Evolutionary conservation across 2,329 filamentous ascomycete species (phyloP).

Genomic region (Biscogniauxia mediterranea): DNA sequence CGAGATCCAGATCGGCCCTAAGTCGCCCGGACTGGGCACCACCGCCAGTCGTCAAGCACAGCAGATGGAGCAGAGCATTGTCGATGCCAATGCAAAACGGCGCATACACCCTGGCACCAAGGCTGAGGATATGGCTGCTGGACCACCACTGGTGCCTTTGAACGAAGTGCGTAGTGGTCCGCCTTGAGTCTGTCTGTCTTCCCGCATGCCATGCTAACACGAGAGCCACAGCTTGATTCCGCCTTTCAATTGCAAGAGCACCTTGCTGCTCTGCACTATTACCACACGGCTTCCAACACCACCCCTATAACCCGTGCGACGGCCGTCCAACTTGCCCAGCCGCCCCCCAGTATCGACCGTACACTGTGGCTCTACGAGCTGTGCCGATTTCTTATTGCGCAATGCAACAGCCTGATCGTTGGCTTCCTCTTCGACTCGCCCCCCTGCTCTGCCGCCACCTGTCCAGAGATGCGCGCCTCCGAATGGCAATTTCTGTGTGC

Average conservation of each 20-base stretch:
- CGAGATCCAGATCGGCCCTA: conserved; percentile 85
- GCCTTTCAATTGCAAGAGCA: conserved; percentile 98
- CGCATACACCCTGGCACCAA: conserved; percentile 91
- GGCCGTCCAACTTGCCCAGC: conserved; percentile 72
- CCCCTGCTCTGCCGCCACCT: conserved; percentile 84
- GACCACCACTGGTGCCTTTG: conserved; percentile 82
- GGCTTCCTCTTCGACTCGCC: conserved; percentile 90
- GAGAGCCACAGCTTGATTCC: conserved; percentile 72
- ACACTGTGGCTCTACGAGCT: conserved; percentile 97
- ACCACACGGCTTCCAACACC: conserved; percentile 67
- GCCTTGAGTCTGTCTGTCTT: neutral
- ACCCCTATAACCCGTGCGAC: conserved; percentile 73
- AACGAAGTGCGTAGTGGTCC: conserved; percentile 71
- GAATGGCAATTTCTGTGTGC: conserved; percentile 99
- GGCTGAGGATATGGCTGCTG: conserved; percentile 87
- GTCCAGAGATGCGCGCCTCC: conserved; percentile 96
- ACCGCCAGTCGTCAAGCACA: conserved; percentile 55
- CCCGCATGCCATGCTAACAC: conserved; percentile 2
- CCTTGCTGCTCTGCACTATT: conserved; percentile 85
- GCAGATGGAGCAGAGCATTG: conserved; percentile 61
- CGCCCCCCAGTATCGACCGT: conserved; percentile 78
- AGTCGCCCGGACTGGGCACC: conserved; percentile 57
- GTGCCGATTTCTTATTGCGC: conserved; percentile 90
- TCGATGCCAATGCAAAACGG: conserved; percentile 73
- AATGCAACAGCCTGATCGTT: conserved; percentile 89